phyloP scores from a whole-genome alignment of 1,284 basidiomycete species.

The Chondrostereum purpureum region DNA sequence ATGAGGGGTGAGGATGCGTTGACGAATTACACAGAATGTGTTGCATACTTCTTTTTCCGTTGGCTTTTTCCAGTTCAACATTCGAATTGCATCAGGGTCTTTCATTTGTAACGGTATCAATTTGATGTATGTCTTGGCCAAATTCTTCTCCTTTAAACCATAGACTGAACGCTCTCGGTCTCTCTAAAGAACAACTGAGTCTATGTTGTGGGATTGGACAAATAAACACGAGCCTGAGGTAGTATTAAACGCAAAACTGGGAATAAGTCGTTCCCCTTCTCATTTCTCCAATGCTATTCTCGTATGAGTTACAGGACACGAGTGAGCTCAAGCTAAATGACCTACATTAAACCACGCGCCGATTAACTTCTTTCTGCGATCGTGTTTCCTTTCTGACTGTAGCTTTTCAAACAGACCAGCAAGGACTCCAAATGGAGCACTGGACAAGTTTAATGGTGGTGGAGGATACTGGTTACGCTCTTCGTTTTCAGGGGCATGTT shows the following conservation, averaged over 20 bases:
- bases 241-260: conserved; percentile 70
- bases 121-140: conserved; percentile 86
- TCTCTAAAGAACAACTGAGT: conserved; percentile 48
- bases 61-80: conserved; percentile 90
- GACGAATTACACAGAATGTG: conserved; percentile 5
- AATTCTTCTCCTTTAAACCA: conserved; percentile 85
- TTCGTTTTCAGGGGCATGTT: conserved; percentile 18
- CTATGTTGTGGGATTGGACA: conserved; percentile 1
- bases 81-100: conserved; percentile 71
- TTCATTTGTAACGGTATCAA: conserved; percentile 75
- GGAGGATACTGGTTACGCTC: conserved; percentile 28
- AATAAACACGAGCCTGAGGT: conserved; percentile 50
- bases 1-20: conserved; percentile 2
- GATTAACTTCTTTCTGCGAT: conserved; percentile 57
- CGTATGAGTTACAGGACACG: conserved; percentile 5
- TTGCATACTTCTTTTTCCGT: conserved; percentile 49
- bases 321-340: conserved; percentile 6
- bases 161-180: conserved; percentile 87
- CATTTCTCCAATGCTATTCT: conserved; percentile 76
- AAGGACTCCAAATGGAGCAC: conserved; percentile 62
- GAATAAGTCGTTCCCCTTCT: conserved; percentile 69
- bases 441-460: conserved; percentile 57
- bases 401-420: conserved; percentile 64
- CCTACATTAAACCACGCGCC: conserved; percentile 71
- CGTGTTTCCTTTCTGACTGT: conserved; percentile 62